Conservation (phyloP, 805 yeast genomes). For the Metschnikowia matae region DNA sequence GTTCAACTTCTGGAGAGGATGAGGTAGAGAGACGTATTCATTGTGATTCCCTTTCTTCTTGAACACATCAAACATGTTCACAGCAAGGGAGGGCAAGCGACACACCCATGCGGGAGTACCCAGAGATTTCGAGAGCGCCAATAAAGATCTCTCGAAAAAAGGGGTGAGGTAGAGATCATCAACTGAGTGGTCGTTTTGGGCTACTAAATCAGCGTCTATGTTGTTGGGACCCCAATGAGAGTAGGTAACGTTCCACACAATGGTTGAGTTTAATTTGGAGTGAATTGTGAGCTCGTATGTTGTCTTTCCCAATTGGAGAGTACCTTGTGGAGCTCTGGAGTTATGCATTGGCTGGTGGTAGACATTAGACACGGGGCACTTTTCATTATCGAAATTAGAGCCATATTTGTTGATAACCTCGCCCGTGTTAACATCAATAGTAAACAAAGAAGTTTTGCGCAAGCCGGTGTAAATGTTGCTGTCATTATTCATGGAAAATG, state of each 20-base stretch:
- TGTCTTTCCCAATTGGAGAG: conserved; percentile 49
- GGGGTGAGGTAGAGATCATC: conserved; percentile 83
- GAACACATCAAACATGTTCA: conserved; percentile 76
- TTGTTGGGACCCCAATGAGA: conserved; percentile 91
- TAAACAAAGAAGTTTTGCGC: conserved; percentile 68
- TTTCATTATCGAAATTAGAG: conserved; percentile 18
- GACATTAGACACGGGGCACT: conserved; percentile 34
- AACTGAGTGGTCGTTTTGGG: conserved; percentile 47
- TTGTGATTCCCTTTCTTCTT: conserved; percentile 18
- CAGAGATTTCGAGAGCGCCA: conserved; percentile 68
- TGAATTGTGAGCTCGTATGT: conserved; percentile 74
- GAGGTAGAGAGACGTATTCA: conserved; percentile 57
- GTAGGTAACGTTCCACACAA: conserved; percentile 80
- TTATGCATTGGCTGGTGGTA: conserved; percentile 9
- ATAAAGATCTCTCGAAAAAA: conserved; percentile 70
- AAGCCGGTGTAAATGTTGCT: conserved; percentile 88
- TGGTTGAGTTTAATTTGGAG: conserved; percentile 53
- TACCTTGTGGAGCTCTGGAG: not conserved
- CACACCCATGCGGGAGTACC: conserved; percentile 79
- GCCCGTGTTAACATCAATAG: conserved; percentile 72
- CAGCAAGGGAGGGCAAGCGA: conserved; percentile 65
- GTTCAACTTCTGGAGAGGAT: conserved; percentile 51
- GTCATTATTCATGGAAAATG: conserved; percentile 70
- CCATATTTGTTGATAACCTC: conserved; percentile 70
- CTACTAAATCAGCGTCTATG: conserved; percentile 56